These are phyloP conservation scores for Ogataea methanolica DNA, from an alignment of 805 yeast species.

Conservation along the genomic window DNA sequence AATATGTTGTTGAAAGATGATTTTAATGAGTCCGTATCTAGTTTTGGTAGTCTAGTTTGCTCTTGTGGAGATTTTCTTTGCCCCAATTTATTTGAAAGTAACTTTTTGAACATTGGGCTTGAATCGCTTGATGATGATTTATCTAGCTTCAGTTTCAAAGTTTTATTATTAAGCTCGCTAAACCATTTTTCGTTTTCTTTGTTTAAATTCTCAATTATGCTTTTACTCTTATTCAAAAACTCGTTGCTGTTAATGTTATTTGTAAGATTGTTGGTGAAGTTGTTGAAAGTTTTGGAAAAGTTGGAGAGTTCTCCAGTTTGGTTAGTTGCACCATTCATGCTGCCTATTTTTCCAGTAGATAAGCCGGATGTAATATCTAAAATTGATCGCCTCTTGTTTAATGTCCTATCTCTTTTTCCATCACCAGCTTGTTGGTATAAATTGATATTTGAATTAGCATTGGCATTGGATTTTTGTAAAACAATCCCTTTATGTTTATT, in stretches of 20 bases:
- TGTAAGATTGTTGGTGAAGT: constrained; percentile 21
- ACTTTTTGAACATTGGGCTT: constrained; percentile 7
- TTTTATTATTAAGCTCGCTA: constrained; percentile 11
- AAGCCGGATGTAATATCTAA: background rate
- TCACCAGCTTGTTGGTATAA: background rate
- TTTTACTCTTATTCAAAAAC: constrained; percentile 22
- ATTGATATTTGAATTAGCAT: background rate
- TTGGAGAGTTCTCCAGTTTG: constrained; percentile 6
- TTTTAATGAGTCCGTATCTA: constrained; percentile 4
- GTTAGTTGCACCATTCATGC: background rate
- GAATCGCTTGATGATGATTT: background rate
- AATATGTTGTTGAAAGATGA: constrained; percentile 4
- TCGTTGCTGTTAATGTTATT: constrained; percentile 20
- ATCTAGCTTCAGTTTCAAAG: constrained; percentile 9
- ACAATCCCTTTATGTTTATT: constrained; percentile 20
- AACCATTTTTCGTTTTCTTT: constrained; percentile 23
- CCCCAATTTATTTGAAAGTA: constrained; percentile 3
- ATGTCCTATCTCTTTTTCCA: too few species aligned
- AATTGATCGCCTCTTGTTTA: background rate
- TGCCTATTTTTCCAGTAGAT: background rate
- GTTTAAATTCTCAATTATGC: constrained; percentile 22
- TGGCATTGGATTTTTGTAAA: background rate
- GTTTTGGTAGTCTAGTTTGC: constrained; percentile 2
- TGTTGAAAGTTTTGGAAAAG: constrained; percentile 18
- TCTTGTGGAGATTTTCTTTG: background rate